Percentiles rank a stretch among this genome's conserved stretches.
Conservation (phyloP, 2,329 filamentous ascomycete genomes). For the Aspergillus aculeatinus region DNA sequence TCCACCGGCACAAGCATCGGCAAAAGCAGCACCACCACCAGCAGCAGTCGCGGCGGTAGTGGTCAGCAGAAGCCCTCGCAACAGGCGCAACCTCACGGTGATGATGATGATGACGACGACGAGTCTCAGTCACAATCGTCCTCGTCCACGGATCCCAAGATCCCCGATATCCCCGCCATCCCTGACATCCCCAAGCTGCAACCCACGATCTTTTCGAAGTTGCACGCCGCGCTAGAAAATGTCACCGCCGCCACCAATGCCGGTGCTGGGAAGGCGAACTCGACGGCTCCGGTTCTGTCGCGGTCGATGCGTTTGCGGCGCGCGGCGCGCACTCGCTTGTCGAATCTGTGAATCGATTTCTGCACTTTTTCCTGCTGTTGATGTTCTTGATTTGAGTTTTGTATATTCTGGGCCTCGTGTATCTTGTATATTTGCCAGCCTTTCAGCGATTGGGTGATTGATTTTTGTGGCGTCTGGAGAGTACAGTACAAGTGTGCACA, state of each 20-base stretch:
- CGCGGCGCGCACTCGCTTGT: background rate
- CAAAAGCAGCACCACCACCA: background rate
- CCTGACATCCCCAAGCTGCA: background rate
- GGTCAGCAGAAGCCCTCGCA: background rate
- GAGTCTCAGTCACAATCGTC: too few relatives aligned
- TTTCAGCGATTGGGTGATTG: background rate
- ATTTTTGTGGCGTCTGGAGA: background rate
- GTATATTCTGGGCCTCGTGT: background rate
- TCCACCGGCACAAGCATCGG: background rate
- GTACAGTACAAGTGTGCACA: background rate
- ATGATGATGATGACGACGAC: too few relatives aligned
- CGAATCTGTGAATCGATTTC: background rate
- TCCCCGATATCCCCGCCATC: background rate
- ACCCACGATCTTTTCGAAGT: background rate
- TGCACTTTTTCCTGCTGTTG: background rate
- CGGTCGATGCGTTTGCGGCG: background rate
- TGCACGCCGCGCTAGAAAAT: background rate
- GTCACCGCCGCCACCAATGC: background rate
- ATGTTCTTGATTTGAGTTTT: background rate
- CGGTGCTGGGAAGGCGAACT: background rate
- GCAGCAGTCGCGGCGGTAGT: background rate
- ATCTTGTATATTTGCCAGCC: background rate
- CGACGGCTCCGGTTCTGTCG: background rate
- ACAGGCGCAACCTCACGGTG: background rate
- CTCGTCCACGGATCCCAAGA: background rate